Evolutionary conservation across 2,329 filamentous ascomycete species (phyloP), one percentile per base, ranked within the genome.

Genomic region (Juglanconis sp.): DNA sequence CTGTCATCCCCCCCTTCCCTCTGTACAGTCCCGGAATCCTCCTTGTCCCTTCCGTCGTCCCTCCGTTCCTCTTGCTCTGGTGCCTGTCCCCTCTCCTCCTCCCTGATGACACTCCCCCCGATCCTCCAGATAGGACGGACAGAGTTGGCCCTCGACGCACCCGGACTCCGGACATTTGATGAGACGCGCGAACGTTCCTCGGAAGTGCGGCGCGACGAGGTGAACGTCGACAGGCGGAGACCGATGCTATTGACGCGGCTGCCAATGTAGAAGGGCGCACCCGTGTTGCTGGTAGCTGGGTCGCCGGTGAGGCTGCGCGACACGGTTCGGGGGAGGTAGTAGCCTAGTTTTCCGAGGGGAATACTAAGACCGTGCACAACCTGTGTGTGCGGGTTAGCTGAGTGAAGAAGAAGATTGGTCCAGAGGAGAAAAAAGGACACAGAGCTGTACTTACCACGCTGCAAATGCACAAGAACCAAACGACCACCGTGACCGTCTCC

Each of bases 401-500:
- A 2, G 24, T 24, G 24, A 24, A 24, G 24, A 24, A 24, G 24
- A 24, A 24, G 2, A 24, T 24, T 24, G 24, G 24, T 24, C 2
- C 24, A 24, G 24, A 24, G 24, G 24, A 24, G 24, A 24, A 24
- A 24, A 24, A 24, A 24, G 24, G 24, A 24, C 24, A 24, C 9
- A 5, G 9, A 5, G n/a, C 40, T 63, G n/a, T 40, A 79, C 87
- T 80, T 76, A 92, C 89, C 62, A 96, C 88, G 65, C 90, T 95
- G 74, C 90, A 94, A 24, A 95, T 86, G 8, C 86, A 82, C 55
- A 96, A 74, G 68, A 96, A 96, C 92, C 92, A 96, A 17, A 96
- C 87, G 0, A 96, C 84, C 1, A 94, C 79, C 2, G 79, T 80
- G 56, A 91, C 82, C 0, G 85, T 80, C 64, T 96, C 90, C 4